These are phyloP conservation scores for Erysimum cheiranthoides DNA, from an alignment of 345 rosid genomes.

Conservation along the genomic window DNA sequence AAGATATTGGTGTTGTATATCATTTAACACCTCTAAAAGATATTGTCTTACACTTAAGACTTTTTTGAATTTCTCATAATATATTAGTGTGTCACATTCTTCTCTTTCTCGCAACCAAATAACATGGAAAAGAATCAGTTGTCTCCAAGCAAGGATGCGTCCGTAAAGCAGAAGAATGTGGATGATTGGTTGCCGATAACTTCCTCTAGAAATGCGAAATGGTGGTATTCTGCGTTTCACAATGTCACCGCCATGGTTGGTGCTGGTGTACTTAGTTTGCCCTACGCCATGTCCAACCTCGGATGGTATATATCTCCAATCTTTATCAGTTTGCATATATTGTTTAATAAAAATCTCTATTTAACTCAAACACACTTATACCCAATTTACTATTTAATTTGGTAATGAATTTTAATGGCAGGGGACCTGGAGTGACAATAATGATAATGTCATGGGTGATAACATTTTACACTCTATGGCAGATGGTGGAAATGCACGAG, in stretches of 20 bases:
- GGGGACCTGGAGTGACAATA: conserved; percentile 75
- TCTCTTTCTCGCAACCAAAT: neutral
- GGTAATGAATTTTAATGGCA: conserved; percentile 21
- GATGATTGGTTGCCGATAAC: conserved; percentile 84
- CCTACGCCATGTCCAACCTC: conserved; percentile 79
- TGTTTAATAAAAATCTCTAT: neutral
- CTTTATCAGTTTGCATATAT: neutral
- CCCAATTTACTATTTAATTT: neutral
- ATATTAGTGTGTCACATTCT: neutral
- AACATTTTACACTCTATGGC: conserved; percentile 85
- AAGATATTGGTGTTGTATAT: conserved; percentile 1
- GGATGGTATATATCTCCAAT: conserved; percentile 62
- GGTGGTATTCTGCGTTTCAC: conserved; percentile 96
- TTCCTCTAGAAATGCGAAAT: conserved; percentile 70
- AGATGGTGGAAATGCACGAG: conserved; percentile 93
- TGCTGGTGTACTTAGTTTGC: conserved; percentile 90
- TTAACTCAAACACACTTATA: neutral
- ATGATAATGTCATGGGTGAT: conserved; percentile 69
- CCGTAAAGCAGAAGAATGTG: conserved; percentile 47
- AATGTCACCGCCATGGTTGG: conserved; percentile 93
- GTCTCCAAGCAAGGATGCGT: conserved; percentile 11
- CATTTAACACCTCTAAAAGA: neutral
- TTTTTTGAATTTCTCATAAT: neutral
- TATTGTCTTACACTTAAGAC: neutral
- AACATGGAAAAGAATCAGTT: conserved; percentile 19